Evolutionary conservation across 129 eudicot genomes (phyloP).

Genomic region (Apium graveolens): DNA sequence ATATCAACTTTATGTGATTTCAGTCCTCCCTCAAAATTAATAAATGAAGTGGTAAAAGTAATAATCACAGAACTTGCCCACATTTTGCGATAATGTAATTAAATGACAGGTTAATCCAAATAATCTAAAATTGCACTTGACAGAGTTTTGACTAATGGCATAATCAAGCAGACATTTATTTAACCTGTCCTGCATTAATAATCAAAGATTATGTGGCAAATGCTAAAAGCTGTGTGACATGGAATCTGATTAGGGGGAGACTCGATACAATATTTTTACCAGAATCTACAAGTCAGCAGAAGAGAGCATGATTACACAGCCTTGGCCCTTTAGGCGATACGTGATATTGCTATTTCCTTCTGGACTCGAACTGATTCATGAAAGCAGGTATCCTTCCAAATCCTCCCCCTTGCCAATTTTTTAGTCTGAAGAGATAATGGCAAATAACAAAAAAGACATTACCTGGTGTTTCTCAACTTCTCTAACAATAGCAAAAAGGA

Average conservation of each 20-base stretch:
- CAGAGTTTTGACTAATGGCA: no score
- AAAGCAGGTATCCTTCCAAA: not conserved
- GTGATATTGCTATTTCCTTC: not conserved
- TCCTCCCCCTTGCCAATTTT: not conserved
- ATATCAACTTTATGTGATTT: no score
- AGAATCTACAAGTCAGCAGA: not conserved
- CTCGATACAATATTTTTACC: not conserved
- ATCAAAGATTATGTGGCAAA: not conserved
- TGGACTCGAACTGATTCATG: not conserved
- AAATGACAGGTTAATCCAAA: no score
- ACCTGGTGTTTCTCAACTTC: not conserved
- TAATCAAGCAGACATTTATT: not conserved
- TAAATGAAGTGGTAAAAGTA: no score
- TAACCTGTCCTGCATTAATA: not conserved
- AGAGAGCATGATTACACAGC: not conserved
- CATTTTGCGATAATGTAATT: no score
- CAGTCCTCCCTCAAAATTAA: no score
- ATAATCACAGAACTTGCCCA: no score
- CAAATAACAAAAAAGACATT: not conserved
- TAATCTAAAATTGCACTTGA: no score
- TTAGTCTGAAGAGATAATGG: not conserved
- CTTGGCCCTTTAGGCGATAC: not conserved
- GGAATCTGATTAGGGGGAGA: not conserved
- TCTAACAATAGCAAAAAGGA: not conserved
- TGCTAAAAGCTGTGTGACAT: not conserved